Percentiles rank a stretch among this genome's conserved stretches.
Conservation (phyloP, 2,329 filamentous ascomycete species). For the Aspergillus sp. region DNA sequence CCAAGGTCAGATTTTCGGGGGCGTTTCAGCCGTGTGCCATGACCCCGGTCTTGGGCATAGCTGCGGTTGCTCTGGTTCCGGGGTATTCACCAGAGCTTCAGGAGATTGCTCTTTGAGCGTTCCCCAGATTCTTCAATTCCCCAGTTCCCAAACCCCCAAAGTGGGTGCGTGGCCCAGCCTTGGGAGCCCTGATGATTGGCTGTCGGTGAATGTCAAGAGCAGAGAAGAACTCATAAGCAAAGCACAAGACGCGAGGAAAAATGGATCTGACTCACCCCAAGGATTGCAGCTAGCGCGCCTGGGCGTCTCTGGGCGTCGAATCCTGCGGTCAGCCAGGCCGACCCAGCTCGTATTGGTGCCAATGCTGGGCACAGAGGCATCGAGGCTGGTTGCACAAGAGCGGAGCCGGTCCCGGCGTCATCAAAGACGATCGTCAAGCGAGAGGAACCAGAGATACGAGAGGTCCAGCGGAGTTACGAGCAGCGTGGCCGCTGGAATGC, state of each 20-base stretch:
- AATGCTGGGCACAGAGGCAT: too few species aligned
- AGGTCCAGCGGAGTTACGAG: too few species aligned
- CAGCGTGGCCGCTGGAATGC: too few species aligned
- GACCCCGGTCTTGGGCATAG: background rate
- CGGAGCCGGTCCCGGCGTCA: too few species aligned
- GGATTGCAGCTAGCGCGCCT: background rate
- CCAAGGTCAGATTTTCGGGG: background rate
- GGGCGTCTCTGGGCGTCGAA: background rate
- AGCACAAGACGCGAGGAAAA: background rate
- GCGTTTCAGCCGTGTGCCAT: background rate
- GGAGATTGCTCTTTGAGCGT: too few species aligned
- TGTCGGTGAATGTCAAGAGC: background rate
- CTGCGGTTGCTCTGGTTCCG: background rate
- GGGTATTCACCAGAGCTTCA: background rate
- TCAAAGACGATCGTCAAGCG: too few species aligned
- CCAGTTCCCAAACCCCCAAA: background rate
- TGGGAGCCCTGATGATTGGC: background rate
- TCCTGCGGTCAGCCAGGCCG: background rate
- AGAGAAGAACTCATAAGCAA: background rate
- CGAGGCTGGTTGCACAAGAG: too few species aligned
- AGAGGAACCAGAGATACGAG: too few species aligned
- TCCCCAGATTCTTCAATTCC: too few species aligned
- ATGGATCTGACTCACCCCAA: background rate
- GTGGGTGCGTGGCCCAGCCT: background rate
- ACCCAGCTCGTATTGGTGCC: too few species aligned